Evolutionary conservation across 306 rosid genomes (phyloP).

Genomic region (Amphicarpaea edgeworthii): DNA sequence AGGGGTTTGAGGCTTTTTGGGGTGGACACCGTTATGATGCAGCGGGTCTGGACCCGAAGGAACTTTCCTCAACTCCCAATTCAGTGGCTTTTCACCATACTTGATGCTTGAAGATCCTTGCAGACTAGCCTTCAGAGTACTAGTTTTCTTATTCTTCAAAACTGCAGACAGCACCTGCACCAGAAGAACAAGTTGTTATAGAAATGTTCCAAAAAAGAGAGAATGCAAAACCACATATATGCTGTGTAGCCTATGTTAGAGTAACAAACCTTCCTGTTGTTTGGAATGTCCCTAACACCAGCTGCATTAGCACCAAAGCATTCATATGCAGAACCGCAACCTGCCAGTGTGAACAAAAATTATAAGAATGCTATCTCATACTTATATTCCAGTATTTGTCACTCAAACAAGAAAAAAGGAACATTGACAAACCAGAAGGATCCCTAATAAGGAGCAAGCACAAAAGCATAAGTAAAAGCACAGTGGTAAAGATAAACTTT

Average conservation of each 20-base stretch:
- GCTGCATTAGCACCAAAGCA: conserved; percentile 47
- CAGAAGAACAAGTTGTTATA: conserved; percentile 9
- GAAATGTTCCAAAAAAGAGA: too few species aligned
- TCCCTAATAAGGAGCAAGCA: conserved; percentile 51
- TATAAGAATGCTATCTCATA: background rate
- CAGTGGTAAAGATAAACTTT: conserved; percentile 38
- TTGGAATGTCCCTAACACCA: conserved; percentile 37
- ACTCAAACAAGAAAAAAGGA: conserved; percentile 6
- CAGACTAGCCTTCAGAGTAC: conserved; percentile 35
- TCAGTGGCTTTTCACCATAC: conserved; percentile 28
- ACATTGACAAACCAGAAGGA: conserved; percentile 52
- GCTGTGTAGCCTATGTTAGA: too few species aligned
- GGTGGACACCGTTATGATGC: conserved; percentile 68
- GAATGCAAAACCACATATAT: too few species aligned
- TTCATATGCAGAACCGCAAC: conserved; percentile 49
- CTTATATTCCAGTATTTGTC: too few species aligned
- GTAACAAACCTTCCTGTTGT: conserved; percentile 63
- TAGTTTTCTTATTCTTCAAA: conserved; percentile 42
- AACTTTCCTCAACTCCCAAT: conserved; percentile 64
- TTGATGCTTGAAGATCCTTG: conserved; percentile 48
- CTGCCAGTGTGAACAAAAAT: conserved; percentile 41
- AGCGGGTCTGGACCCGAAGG: conserved; percentile 82
- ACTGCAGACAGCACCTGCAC: conserved; percentile 53
- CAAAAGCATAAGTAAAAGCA: conserved; percentile 46
- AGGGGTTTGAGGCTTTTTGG: conserved; percentile 64